A percentile compares a stretch with the other conserved stretches of the same genome.
Evolutionary conservation across 2,329 filamentous ascomycete species (phyloP).

Genomic region (Penicillium sp.): DNA sequence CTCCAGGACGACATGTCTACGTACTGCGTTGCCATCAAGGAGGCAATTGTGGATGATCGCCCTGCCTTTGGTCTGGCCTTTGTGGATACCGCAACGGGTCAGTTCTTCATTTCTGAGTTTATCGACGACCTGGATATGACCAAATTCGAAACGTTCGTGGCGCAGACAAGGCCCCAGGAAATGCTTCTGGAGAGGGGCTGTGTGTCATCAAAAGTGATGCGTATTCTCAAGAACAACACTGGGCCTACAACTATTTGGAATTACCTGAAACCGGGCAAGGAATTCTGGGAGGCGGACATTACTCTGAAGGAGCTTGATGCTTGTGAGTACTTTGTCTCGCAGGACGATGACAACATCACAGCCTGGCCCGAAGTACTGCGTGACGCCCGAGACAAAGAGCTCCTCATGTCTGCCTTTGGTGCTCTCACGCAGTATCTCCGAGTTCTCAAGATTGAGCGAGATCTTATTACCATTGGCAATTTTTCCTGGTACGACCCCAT

Average conservation of each 20-base stretch:
- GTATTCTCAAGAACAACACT: conserved; percentile 95
- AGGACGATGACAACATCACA: conserved; percentile 52
- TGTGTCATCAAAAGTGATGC: conserved; percentile 79
- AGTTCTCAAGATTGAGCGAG: conserved; percentile 79
- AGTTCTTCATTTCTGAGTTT: conserved; percentile 90
- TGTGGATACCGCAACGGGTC: conserved; percentile 90
- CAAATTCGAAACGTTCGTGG: conserved; percentile 94
- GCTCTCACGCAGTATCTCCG: conserved; percentile 82
- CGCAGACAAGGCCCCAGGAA: conserved; percentile 84
- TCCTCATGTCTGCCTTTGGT: conserved; percentile 85
- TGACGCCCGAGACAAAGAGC: conserved; percentile 68
- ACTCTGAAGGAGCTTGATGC: conserved; percentile 74
- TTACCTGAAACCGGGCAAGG: conserved; percentile 73
- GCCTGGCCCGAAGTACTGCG: conserved; percentile 73
- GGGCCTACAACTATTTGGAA: conserved; percentile 93
- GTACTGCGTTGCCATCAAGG: conserved; percentile 92
- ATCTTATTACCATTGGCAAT: conserved; percentile 80
- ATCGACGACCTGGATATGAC: conserved; percentile 88
- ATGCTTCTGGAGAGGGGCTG: conserved; percentile 81
- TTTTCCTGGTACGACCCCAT: conserved; percentile 92
- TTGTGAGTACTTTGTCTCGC: conserved; percentile 68
- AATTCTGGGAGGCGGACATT: conserved; percentile 85
- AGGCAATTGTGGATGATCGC: conserved; percentile 60
- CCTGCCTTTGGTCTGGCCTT: conserved; percentile 89
- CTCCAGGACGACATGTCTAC: conserved; percentile 96